phyloP scores from a whole-genome alignment of 306 rosid species.

The Fagus sylvatica region DNA sequence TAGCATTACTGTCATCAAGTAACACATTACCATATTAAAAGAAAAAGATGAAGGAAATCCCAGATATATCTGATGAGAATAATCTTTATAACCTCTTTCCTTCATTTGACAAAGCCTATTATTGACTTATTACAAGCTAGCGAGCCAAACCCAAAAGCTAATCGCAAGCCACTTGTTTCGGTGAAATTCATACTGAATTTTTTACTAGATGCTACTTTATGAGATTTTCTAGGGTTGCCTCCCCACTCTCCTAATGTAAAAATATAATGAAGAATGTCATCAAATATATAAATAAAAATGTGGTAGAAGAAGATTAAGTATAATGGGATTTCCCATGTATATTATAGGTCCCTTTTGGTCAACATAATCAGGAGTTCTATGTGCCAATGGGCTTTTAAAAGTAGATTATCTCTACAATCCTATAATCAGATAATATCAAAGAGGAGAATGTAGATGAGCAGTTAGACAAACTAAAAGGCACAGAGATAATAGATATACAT shows the following conservation, averaged over 20 bases:
- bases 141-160: neutral
- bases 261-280: neutral
- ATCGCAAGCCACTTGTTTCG: neutral
- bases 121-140: neutral
- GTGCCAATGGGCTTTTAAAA: slow-evolving; percentile 8
- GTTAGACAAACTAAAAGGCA: slow-evolving; percentile 19
- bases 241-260: neutral
- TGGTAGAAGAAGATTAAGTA: neutral
- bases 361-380: neutral
- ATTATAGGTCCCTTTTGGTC: too few relatives aligned
- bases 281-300: neutral
- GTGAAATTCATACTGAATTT: neutral
- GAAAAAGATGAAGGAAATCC: neutral
- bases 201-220: neutral
- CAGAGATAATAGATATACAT: slow-evolving; percentile 9
- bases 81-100: neutral
- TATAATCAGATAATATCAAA: slow-evolving; percentile 9
- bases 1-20: neutral
- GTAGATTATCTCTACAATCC: slow-evolving; percentile 16
- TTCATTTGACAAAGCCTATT: neutral
- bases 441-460: slow-evolving; percentile 16
- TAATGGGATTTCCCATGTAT: too few relatives aligned
- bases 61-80: neutral
- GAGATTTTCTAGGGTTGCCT: neutral
- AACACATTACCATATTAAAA: neutral